These are phyloP conservation scores for Tulasnella sp. DNA, from an alignment of 768 basidiomycete genomes.

Conservation along the genomic window DNA sequence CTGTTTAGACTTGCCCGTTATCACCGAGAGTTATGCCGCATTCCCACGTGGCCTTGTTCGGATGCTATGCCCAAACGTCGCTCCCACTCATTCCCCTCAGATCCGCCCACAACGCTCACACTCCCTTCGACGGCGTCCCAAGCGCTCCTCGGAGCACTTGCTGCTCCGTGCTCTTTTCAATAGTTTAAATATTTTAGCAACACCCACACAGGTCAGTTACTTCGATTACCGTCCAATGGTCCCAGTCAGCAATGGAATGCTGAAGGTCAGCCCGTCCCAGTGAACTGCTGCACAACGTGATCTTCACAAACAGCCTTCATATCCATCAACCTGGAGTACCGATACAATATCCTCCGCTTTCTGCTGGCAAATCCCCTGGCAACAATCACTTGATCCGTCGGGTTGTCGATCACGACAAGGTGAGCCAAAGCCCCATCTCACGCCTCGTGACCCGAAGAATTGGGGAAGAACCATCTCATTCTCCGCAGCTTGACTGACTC, in stretches of 20 bases:
- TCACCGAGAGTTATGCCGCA: neutral
- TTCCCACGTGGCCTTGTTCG: conserved; percentile 16
- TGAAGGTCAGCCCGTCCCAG: neutral
- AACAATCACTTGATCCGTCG: neutral
- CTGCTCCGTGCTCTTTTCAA: neutral
- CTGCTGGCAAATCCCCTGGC: neutral
- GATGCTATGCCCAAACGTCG: conserved; percentile 7
- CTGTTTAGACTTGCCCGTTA: conserved; percentile 13
- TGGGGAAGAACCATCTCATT: neutral
- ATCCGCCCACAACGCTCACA: neutral
- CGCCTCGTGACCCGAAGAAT: conserved; percentile 12
- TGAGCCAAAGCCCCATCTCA: conserved; percentile 3
- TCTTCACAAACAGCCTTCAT: neutral
- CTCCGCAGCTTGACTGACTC: conserved; percentile 18
- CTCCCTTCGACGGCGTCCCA: conserved; percentile 15
- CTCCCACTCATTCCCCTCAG: neutral
- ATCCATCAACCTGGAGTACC: neutral
- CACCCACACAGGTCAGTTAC: neutral
- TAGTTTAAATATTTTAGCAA: neutral
- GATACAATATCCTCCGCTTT: neutral
- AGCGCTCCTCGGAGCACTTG: conserved; percentile 15
- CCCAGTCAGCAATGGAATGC: conserved; percentile 14
- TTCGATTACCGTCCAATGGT: neutral
- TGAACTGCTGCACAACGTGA: neutral
- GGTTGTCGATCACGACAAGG: neutral